Percentiles rank a stretch among this genome's conserved stretches.
Evolutionary conservation across 345 rosid species (phyloP).

Genomic region (Salix dunnii): DNA sequence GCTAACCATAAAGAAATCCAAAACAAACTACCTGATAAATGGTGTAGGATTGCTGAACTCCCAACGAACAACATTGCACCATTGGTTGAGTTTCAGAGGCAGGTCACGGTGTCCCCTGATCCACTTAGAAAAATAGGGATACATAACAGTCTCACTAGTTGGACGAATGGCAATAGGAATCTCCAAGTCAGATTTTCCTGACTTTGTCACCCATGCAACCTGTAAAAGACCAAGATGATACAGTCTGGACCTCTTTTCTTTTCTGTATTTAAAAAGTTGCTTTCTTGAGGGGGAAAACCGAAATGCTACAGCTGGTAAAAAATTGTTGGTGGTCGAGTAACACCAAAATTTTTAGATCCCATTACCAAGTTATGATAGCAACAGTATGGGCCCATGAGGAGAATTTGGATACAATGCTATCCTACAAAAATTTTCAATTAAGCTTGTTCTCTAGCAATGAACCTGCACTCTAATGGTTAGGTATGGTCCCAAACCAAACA

Average conservation of each 20-base stretch:
- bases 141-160: slow-evolving; percentile 98
- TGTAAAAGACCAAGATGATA: slow-evolving; percentile 23
- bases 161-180: slow-evolving; percentile 94
- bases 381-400: neutral
- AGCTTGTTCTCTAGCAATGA: neutral
- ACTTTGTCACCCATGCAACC: slow-evolving; percentile 98
- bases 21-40: slow-evolving; percentile 70
- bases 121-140: slow-evolving; percentile 97
- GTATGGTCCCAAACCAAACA: neutral
- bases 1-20: neutral
- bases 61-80: slow-evolving; percentile 99
- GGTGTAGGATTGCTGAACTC: slow-evolving; percentile 99
- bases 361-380: neutral
- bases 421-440: neutral
- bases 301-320: neutral
- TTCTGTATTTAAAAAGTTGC: neutral
- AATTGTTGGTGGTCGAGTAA: neutral
- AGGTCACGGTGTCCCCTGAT: slow-evolving; percentile 95
- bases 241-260: neutral
- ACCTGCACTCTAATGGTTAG: neutral
- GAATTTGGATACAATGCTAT: neutral
- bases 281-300: neutral
- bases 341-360: neutral
- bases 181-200: slow-evolving; percentile 89
- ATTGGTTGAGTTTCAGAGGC: slow-evolving; percentile 92